phyloP scores from a whole-genome alignment of 768 basidiomycete species.

The Suillus placidus region DNA sequence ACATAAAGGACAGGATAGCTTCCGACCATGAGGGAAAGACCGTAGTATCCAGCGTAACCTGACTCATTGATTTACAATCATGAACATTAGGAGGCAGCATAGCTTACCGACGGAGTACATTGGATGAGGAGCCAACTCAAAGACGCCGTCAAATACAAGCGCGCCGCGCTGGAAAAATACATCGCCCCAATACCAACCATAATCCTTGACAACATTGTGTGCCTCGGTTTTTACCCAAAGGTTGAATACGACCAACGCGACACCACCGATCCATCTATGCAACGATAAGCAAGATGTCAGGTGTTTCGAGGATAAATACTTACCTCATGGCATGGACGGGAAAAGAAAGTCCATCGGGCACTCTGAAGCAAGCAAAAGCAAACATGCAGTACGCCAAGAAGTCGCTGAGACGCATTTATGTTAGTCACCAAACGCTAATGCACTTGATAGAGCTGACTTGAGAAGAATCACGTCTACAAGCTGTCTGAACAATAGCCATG shows the following conservation, averaged over 20 bases:
- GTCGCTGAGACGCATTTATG: slow-evolving; percentile 57
- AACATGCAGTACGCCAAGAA: slow-evolving; percentile 95
- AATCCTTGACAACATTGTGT: slow-evolving; percentile 96
- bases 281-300: slow-evolving; percentile 13
- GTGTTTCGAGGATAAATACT: slow-evolving; percentile 17
- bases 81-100: background rate
- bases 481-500: slow-evolving; percentile 95
- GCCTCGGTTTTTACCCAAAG: slow-evolving; percentile 99
- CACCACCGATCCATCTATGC: slow-evolving; percentile 82
- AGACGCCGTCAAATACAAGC: slow-evolving; percentile 96
- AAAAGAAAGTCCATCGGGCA: slow-evolving; percentile 75
- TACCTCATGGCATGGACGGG: slow-evolving; percentile 79
- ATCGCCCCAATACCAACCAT: slow-evolving; percentile 98
- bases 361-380: slow-evolving; percentile 89
- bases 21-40: slow-evolving; percentile 86
- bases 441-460: slow-evolving; percentile 60
- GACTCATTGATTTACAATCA: background rate
- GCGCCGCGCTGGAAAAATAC: slow-evolving; percentile 92
- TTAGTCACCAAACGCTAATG: slow-evolving; percentile 5
- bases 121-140: slow-evolving; percentile 89
- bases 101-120: slow-evolving; percentile 89
- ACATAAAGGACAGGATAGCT: slow-evolving; percentile 91
- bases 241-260: slow-evolving; percentile 89
- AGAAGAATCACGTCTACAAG: slow-evolving; percentile 94
- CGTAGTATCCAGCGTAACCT: slow-evolving; percentile 99